Conservation (phyloP, 2,329 filamentous ascomycete genomes). For the Scytalidium lignicola region DNA sequence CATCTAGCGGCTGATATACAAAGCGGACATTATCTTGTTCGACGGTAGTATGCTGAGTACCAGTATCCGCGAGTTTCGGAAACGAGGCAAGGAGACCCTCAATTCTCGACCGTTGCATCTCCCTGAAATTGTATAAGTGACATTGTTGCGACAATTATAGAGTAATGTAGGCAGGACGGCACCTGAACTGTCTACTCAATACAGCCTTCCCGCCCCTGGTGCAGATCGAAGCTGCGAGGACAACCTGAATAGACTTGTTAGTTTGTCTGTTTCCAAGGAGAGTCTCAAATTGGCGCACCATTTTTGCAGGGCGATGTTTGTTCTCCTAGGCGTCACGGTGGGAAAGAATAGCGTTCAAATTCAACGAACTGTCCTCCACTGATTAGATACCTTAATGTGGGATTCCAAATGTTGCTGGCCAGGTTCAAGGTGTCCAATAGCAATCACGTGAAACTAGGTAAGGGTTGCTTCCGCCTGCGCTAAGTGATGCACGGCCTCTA, state of each 20-base stretch:
- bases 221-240: constrained; percentile 97
- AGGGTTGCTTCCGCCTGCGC: neutral
- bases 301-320: constrained; percentile 8
- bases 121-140: constrained; percentile 45
- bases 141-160: neutral
- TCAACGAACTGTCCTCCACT: neutral
- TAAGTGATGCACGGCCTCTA: neutral
- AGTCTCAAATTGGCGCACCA: constrained; percentile 9
- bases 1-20: constrained; percentile 97
- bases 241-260: constrained; percentile 58
- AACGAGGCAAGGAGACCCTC: constrained; percentile 96
- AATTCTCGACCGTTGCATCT: constrained; percentile 94
- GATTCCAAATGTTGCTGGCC: neutral
- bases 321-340: neutral
- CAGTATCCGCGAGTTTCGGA: constrained; percentile 92
- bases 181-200: constrained; percentile 82
- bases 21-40: constrained; percentile 99
- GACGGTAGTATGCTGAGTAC: constrained; percentile 95
- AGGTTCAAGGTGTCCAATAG: neutral
- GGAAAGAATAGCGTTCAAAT: neutral
- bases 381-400: neutral
- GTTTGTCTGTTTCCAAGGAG: constrained; percentile 1
- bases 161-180: neutral
- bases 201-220: constrained; percentile 98
- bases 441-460: neutral